Evolutionary conservation across 257 asterid genomes (phyloP).

Genomic region (Fraxinus quadrangulata): DNA sequence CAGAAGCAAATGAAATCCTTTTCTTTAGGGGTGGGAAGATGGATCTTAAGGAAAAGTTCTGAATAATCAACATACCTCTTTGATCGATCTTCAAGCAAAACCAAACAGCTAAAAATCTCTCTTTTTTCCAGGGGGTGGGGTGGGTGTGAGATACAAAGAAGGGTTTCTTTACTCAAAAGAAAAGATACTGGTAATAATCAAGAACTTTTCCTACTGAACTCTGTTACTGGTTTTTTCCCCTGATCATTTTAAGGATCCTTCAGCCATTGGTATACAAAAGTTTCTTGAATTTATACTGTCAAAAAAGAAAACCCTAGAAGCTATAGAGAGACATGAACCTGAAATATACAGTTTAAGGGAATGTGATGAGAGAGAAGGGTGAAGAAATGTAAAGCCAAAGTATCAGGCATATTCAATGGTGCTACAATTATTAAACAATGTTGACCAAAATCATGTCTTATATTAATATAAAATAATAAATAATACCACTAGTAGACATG

Average conservation of each 20-base stretch:
- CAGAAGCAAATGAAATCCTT: neutral
- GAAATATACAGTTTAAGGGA: neutral
- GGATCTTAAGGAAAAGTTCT: neutral
- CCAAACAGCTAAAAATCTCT: neutral
- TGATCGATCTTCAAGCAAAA: neutral
- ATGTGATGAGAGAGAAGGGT: conserved; percentile 25
- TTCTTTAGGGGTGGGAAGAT: too few relatives aligned
- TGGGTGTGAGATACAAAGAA: neutral
- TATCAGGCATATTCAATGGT: conserved; percentile 24
- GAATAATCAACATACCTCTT: neutral
- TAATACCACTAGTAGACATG: neutral
- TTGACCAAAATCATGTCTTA: neutral
- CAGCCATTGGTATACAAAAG: neutral
- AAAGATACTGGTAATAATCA: neutral
- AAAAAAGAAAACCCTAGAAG: conserved; percentile 1
- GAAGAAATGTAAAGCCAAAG: conserved; percentile 39
- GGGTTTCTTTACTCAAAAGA: neutral
- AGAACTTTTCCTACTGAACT: neutral
- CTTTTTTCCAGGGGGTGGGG: neutral
- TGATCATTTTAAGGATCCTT: conserved; percentile 6
- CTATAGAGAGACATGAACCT: neutral
- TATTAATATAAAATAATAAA: neutral
- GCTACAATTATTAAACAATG: neutral
- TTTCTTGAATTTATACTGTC: neutral
- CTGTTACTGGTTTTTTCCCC: neutral